phyloP scores from a whole-genome alignment of 257 asterid species.

The Gynochthodes officinalis region DNA sequence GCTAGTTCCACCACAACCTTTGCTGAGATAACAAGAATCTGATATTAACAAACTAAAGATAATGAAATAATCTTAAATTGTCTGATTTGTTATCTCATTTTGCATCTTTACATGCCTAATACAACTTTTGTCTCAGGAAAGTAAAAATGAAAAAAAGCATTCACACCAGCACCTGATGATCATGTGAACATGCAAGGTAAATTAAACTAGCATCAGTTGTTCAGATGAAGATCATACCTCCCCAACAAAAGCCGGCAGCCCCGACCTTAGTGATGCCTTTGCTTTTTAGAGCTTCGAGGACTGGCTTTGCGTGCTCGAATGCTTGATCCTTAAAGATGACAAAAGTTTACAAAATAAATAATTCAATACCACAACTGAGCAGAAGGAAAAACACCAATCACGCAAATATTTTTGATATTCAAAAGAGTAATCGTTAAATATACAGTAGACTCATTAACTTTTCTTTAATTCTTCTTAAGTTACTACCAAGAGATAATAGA shows the following conservation, averaged over 20 bases:
- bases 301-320: slow-evolving; percentile 53
- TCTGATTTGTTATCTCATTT: no score
- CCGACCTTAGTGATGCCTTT: slow-evolving; percentile 55
- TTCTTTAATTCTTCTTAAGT: no score
- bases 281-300: slow-evolving; percentile 55
- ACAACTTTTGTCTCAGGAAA: no score
- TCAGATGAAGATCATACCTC: slow-evolving; percentile 33
- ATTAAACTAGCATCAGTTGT: not conserved
- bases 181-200: not conserved
- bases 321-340: slow-evolving; percentile 41
- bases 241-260: slow-evolving; percentile 75
- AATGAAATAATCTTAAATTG: no score
- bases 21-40: slow-evolving; percentile 28
- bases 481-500: not conserved
- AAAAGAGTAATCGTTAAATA: not conserved
- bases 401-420: no score
- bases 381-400: no score
- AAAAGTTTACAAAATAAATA: not conserved
- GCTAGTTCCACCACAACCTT: slow-evolving; percentile 66
- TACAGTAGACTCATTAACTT: not conserved
- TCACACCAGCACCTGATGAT: no score
- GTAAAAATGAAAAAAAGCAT: no score
- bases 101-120: no score
- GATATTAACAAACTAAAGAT: not conserved
- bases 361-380: not conserved